These are phyloP conservation scores for Penicillium sp. DNA, from an alignment of 2,329 filamentous ascomycete genomes.

Conservation along the genomic window DNA sequence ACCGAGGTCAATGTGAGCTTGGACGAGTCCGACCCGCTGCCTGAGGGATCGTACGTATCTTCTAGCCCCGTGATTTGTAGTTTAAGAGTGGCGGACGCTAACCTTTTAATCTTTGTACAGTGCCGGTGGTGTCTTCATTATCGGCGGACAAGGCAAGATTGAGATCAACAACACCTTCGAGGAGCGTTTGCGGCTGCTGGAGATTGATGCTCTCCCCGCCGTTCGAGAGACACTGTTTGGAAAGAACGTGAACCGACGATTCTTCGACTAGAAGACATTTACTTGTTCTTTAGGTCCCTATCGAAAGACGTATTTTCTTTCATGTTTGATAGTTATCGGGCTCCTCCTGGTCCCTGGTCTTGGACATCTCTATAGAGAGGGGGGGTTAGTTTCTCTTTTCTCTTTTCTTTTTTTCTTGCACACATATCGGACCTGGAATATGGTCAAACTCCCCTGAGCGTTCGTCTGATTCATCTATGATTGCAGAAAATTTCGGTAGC, in stretches of 20 bases:
- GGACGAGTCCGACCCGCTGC: slow-evolving; percentile 75
- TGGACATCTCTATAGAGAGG: slow-evolving; percentile 22
- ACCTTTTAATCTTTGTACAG: slow-evolving; percentile 48
- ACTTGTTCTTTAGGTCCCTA: background rate
- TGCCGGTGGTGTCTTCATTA: slow-evolving; percentile 76
- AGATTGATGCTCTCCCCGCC: slow-evolving; percentile 79
- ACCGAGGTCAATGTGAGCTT: slow-evolving; percentile 70
- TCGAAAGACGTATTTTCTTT: slow-evolving; percentile 6
- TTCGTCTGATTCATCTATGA: slow-evolving; percentile 13
- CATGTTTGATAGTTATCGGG: slow-evolving; percentile 25
- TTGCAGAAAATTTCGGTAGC: slow-evolving; percentile 12
- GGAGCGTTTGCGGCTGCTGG: slow-evolving; percentile 80
- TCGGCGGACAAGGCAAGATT: slow-evolving; percentile 87
- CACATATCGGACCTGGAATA: slow-evolving; percentile 17
- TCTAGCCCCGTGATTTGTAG: background rate
- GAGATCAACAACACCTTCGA: slow-evolving; percentile 99
- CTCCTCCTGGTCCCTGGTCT: slow-evolving; percentile 12
- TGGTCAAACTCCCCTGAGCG: slow-evolving; percentile 23
- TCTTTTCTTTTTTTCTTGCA: slow-evolving; percentile 12
- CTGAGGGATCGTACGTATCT: slow-evolving; percentile 75
- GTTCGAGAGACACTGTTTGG: slow-evolving; percentile 88
- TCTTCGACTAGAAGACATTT: slow-evolving; percentile 69
- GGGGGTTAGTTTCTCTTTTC: slow-evolving; percentile 4
- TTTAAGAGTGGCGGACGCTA: background rate
- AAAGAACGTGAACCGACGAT: slow-evolving; percentile 92